Evolutionary conservation across 371 early-diverging fungal genomes (phyloP), one percentile per base, ranked within the genome.

Genomic region (Rhizopus arrhizus): DNA sequence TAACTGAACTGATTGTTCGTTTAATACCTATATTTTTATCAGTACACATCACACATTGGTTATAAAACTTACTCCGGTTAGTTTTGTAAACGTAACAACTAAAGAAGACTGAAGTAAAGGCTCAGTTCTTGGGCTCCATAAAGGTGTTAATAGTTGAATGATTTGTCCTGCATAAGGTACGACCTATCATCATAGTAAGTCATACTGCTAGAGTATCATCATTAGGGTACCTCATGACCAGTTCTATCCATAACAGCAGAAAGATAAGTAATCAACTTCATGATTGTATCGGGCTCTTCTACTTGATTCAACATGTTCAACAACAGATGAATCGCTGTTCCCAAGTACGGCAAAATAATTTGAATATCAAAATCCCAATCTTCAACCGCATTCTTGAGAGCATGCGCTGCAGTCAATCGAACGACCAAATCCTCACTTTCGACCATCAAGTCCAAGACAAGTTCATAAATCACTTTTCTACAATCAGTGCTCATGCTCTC

Each of bases 311-410:
- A 65, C 40, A 94, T 52, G 1, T 57, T 63, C 5, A 86, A 71
- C 11, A 92, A 58, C 12, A 77, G 57, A 33, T 81, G 72, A 56
- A 95, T 78, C 29, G 86, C 75, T 5, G 70, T 69, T 31, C 85
- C 89, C 38, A 92, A 64, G 69, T 84, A 94, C 3, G 92, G 91
- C 28, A 80, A 57, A 50, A 95, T 91, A 28, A 80, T 74, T 0
- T 73, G 69, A 4, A 88, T 77, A 40, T 91, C 92, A 74, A 95
- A 95, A 58, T 92, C 93, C 92, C 91, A 92, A 60, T 95, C 95
- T 58, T 95, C 95, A 6, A 90, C 79, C 42, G 88, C 88, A 40
- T 70, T 69, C 34, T 78, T 72, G 5, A 95, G 73, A 49, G 85
- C 86, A 12, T 81, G 73, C 8, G 90, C 87, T n/a, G 96, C 90